Conservation (phyloP, 202 grass and related monocot species). For the Panicum virgatum region DNA sequence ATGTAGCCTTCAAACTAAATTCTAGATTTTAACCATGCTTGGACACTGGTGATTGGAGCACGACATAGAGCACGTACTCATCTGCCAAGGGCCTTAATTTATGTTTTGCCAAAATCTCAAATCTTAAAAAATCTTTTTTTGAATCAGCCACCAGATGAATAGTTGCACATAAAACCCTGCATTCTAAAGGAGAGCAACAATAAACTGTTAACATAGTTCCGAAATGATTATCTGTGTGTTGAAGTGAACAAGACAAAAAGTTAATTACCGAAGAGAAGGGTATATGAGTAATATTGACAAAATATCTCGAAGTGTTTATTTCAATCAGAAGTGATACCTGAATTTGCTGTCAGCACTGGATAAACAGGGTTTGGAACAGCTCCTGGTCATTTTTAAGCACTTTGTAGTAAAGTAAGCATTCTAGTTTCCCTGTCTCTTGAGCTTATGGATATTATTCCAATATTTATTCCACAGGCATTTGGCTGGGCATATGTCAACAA, state of each 20-base stretch:
- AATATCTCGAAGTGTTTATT: not conserved
- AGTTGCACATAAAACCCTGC: not conserved
- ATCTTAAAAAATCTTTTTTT: not conserved
- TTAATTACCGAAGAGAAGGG: not conserved
- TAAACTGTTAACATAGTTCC: not conserved
- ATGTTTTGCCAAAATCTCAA: not conserved
- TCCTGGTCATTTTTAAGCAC: not conserved
- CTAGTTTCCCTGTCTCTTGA: not conserved
- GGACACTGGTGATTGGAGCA: not conserved
- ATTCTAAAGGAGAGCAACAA: not conserved
- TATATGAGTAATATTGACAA: not conserved
- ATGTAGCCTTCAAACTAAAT: not conserved
- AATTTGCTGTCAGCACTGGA: not conserved
- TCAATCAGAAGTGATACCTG: not conserved
- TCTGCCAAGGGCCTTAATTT: not conserved
- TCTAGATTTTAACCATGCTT: not conserved
- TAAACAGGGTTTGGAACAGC: not conserved
- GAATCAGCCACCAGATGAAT: not conserved
- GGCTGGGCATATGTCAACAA: slow-evolving; percentile 96
- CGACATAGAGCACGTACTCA: not conserved
- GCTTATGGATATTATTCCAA: not conserved
- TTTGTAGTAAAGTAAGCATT: not conserved
- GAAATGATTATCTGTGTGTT: not conserved
- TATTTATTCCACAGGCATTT: slow-evolving; percentile 68
- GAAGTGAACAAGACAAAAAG: not conserved